These are phyloP conservation scores for Lathyrus sativus DNA, from an alignment of 306 rosid species.

Conservation along the genomic window DNA sequence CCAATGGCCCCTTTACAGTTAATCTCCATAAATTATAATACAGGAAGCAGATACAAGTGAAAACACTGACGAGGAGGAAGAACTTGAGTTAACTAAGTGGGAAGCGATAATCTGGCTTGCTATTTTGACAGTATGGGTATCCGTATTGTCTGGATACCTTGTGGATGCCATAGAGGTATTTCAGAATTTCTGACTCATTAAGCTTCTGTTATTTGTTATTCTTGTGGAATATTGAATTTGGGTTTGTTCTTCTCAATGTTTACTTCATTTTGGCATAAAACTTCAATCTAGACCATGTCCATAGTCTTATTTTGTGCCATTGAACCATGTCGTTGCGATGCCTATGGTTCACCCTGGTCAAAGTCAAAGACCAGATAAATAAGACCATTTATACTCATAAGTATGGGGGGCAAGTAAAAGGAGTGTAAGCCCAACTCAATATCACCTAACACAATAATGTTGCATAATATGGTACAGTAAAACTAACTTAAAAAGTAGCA, in stretches of 20 bases:
- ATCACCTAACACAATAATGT: not conserved
- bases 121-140: slow-evolving; percentile 76
- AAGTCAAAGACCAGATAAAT: slow-evolving; percentile 6
- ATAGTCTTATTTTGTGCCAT: slow-evolving; percentile 2
- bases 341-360: not conserved
- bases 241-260: not conserved
- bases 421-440: not conserved
- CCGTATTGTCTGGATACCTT: slow-evolving; percentile 83
- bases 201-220: slow-evolving; percentile 27
- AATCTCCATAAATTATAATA: slow-evolving; percentile 30
- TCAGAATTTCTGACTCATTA: slow-evolving; percentile 22
- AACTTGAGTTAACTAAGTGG: slow-evolving; percentile 65
- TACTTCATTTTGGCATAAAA: slow-evolving; percentile 13
- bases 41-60: slow-evolving; percentile 52
- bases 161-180: slow-evolving; percentile 86
- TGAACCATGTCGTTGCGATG: slow-evolving; percentile 4
- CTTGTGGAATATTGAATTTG: slow-evolving; percentile 24
- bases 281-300: slow-evolving; percentile 13
- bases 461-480: not conserved
- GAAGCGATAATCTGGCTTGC: slow-evolving; percentile 91
- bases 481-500: not conserved
- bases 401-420: not conserved
- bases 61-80: slow-evolving; percentile 61
- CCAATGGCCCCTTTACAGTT: slow-evolving; percentile 16
- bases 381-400: not conserved